Base-by-base conservation (phyloP, 1,284 basidiomycete genomes). In the Kwoniella shivajii region DNA sequence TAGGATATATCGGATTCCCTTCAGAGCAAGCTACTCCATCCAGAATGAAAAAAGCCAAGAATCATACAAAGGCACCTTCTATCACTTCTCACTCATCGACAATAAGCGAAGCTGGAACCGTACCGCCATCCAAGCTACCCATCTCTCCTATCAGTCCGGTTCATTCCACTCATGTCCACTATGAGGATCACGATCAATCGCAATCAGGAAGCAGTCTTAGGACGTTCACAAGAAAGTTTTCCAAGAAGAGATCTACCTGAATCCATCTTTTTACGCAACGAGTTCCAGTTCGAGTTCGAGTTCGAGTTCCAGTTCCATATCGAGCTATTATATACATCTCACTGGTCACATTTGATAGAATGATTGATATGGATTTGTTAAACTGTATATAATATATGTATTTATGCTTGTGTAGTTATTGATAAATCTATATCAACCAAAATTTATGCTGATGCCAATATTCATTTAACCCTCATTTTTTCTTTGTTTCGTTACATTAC, bases 81-180 rank as follows among this genome's bases (percentile, higher is more conserved):
- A 9, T 47, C 4, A 24, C 20, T n/a, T 47, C 45, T 4, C 26
- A 34, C 22, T 31, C 50, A 10, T 51, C 50, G 6, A 51, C 50
- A 33, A 18, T 51, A 13, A 43, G 39, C 6, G 50, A 51, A 36
- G 50, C 50, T 34, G 50, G 50, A 4, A 51, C 50, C 5, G 31
- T 51, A 6, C 18, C 50, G 16, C 50, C 50, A 24, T 51, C 50
- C 3, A 29, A 11, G 10, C 50, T 41, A 6, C 39, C 50, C 9
- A 26, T 6, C 13, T 18, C 26, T 22, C 27, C 45, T 18, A 26
- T 18, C 11, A 24, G n/a, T 5, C 13, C 45, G 11, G 16, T 20
- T 13, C n/a, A 10, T 4, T 34, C 45, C 2, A 33, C 20, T 47
- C 45, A 36, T 22, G 45, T 47, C 16, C 45, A 47, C 26, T 47